Base-by-base conservation (phyloP, 257 asterid species). In the Przewalskia tangutica region DNA sequence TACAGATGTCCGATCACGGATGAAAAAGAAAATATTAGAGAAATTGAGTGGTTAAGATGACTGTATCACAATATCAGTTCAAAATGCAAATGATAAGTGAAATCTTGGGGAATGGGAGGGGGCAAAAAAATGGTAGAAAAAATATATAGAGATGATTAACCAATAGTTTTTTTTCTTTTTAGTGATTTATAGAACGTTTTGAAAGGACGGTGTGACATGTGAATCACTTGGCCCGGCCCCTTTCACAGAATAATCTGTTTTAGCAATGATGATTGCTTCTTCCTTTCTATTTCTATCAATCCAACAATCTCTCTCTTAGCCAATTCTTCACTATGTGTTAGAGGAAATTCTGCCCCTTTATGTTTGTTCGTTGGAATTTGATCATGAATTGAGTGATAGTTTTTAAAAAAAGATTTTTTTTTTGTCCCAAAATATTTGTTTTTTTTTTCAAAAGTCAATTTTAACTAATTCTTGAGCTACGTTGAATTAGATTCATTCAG, bases 141-240 rank as follows among this genome's bases (percentile, higher is more conserved):
- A 4, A 16, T 14, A 67, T 14, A 67, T 14, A 67, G 77, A 17
- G 46, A 67, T 16, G 76, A 67, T 67, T 67, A 67, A 34, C 5
- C 44, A 65, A 65, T 32, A 5, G 48, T 6, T 13, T 65, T 5
- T 65, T 63, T 46, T 8, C 9, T 10, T 63, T 27, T 12, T 34
- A 67, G 70, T 78, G 38, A 80, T 77, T 68, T 42, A 51, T 76
- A 65, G 78, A 60, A 65, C 65, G 32, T 63, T 48, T 18, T 44
- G 88, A 81, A 78, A 56, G 84, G 86, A 85, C 82, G 77, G 64
- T 62, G 90, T 88, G 92, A 89, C 88, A 83, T 88, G 90, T 87
- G 91, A 91, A 84, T 70, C 54, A 13, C 83, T n/a, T 82, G 89
- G 89, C 77, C 81, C 87, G 32, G 32, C 32, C 32, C 32, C 85